Evolutionary conservation across 2,329 filamentous ascomycete species (phyloP), one percentile per base, ranked within the genome.

Genomic region (Lachnellula suecica): DNA sequence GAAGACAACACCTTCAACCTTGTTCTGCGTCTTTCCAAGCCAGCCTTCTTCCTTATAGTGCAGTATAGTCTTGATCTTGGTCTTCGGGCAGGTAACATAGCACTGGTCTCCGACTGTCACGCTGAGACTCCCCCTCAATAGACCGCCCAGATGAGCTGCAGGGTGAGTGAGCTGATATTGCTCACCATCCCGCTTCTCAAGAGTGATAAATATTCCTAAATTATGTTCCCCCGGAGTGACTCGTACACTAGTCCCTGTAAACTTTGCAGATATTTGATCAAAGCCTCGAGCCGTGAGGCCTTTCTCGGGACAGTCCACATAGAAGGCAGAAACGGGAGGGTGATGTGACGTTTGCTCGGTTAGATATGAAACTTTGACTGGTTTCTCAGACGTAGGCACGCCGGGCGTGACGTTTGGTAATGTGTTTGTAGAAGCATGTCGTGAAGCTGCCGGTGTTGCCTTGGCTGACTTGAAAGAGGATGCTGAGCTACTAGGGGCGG

Each of bases 341-440:
- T 99, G 94, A 66, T 99, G 94, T 7, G 91, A 97, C 8, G 94
- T 99, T 74, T 99, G 94, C 73, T 99, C 94, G 23, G 94, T 97
- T 55, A 99, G 79, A 69, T 96, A 99, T 9, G 91, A 96, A 62
- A 99, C 83, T 62, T 87, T 89, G 62, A 96, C 81, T 24, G 78
- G 79, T 54, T 71, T 69, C 59, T 27, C 59, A 51, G 63, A 40
- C 38, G 64, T 61, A 48, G 66, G 37, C n/a, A 27, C 31, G 7
- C 17, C 47, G 25, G 22, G 47, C 25, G 38, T 20, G 8, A 49
- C 24, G 23, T 52, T 60, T 7, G 61, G 50, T 25, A 63, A 47
- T 8, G 58, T 59, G 19, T 44, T 48, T 10, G 52, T 47, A 20
- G 65, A 64, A 17, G 54, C 49, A 43, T 57, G 58, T n/a, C 54